phyloP scores from a whole-genome alignment of 192 early-diverging fungal genomes.

The Coemansia sp. region DNA sequence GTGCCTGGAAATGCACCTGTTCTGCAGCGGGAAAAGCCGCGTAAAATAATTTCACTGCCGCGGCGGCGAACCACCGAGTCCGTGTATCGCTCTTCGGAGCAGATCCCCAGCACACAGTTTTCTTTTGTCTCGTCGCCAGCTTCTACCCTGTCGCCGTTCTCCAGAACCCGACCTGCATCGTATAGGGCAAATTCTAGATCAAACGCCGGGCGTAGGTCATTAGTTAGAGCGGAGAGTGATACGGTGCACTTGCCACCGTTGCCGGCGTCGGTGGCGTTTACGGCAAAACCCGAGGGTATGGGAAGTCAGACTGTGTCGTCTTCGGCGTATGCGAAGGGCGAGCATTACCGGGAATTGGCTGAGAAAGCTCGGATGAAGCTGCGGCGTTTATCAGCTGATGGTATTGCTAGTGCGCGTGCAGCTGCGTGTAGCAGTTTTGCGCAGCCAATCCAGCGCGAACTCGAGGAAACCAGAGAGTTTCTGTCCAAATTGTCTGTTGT shows the following conservation, averaged over 20 bases:
- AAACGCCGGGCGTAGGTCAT: no score
- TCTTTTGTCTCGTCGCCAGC: no score
- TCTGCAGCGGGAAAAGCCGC: background rate
- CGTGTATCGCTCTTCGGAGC: background rate
- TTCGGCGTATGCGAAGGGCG: slow-evolving; percentile 13
- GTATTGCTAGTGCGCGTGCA: slow-evolving; percentile 13
- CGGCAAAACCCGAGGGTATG: background rate
- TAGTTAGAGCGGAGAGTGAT: no score
- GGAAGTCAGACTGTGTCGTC: background rate
- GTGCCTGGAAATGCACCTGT: no score
- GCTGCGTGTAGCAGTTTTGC: slow-evolving; percentile 26
- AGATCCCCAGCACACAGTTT: no score
- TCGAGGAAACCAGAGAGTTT: slow-evolving; percentile 29
- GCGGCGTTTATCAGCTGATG: slow-evolving; percentile 10
- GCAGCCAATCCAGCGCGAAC: slow-evolving; percentile 26
- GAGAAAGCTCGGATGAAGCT: slow-evolving; percentile 9
- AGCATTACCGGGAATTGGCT: slow-evolving; percentile 16
- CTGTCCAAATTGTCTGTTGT: slow-evolving; percentile 17
- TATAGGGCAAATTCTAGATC: no score
- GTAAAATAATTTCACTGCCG: background rate
- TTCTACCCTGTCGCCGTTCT: no score
- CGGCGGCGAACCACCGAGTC: background rate
- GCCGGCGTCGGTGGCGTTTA: background rate
- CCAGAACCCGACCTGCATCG: no score
- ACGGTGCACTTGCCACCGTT: background rate